Percentiles rank a stretch among this genome's conserved stretches.
These are phyloP conservation scores for Crithidia fasciculata DNA, from an alignment of 208 protist species.

Conservation along the genomic window DNA sequence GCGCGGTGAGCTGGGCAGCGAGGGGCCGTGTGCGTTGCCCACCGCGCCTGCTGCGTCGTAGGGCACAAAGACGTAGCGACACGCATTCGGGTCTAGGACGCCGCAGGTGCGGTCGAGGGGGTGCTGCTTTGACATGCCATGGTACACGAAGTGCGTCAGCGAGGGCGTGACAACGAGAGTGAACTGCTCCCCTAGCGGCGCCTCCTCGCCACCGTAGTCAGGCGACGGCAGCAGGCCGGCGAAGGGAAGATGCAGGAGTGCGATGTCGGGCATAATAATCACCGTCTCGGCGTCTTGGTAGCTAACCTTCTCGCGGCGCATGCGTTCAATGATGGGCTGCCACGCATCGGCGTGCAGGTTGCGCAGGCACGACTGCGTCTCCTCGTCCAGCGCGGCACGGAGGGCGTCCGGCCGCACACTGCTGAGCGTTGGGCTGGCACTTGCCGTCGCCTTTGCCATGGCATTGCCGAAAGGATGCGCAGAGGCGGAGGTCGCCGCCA, in stretches of 20 bases:
- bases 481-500: no score
- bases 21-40: neutral
- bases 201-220: conserved; percentile 39
- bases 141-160: conserved; percentile 59
- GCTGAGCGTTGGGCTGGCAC: conserved; percentile 7
- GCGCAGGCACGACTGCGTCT: conserved; percentile 41
- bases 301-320: conserved; percentile 41
- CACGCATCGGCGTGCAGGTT: conserved; percentile 86
- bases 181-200: conserved; percentile 59
- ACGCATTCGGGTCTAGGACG: conserved; percentile 30
- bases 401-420: conserved; percentile 15
- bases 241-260: conserved; percentile 82
- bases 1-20: conserved; percentile 4
- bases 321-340: conserved; percentile 54
- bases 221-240: conserved; percentile 58
- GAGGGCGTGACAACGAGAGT: conserved; percentile 77
- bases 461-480: conserved; percentile 26
- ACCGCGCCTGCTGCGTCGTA: conserved; percentile 17
- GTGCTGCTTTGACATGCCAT: conserved; percentile 37
- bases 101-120: conserved; percentile 1
- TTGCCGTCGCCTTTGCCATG: conserved; percentile 19
- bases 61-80: conserved; percentile 32
- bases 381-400: conserved; percentile 37
- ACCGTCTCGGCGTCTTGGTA: conserved; percentile 64
- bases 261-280: conserved; percentile 78